These are phyloP conservation scores for Acanthamoeba lenticulata DNA, from an alignment of 208 protist genomes.

Conservation along the genomic window DNA sequence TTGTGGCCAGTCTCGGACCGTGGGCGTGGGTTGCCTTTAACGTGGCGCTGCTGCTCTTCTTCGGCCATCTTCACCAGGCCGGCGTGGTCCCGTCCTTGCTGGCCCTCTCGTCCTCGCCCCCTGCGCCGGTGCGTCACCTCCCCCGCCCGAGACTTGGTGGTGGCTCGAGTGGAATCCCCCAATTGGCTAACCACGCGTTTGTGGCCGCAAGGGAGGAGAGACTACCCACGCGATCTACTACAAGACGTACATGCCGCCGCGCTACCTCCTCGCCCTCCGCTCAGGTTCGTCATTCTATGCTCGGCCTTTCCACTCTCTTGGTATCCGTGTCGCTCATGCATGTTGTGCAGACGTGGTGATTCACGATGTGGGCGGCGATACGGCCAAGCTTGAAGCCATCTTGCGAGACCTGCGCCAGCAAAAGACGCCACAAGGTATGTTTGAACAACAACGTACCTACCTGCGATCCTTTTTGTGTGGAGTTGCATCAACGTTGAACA, in stretches of 20 bases:
- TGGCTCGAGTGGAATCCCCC: no score
- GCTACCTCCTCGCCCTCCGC: slow-evolving; percentile 15
- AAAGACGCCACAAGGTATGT: not conserved
- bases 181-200: not conserved
- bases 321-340: no score
- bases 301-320: no score
- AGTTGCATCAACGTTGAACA: not conserved
- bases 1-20: no score
- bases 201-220: not conserved
- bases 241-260: slow-evolving; percentile 55
- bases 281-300: not conserved
- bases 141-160: no score
- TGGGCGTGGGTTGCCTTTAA: slow-evolving; percentile 52
- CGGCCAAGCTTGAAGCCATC: not conserved
- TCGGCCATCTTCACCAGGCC: slow-evolving; percentile 43
- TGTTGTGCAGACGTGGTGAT: not conserved
- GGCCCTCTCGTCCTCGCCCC: not conserved
- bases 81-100: slow-evolving; percentile 45
- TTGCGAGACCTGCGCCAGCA: not conserved
- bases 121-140: not conserved
- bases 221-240: slow-evolving; percentile 2
- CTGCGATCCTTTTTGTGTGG: not conserved
- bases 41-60: slow-evolving; percentile 41
- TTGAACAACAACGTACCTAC: no score
- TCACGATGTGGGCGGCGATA: not conserved